phyloP scores from a whole-genome alignment of 331 rosid genomes.

The Phaseolus coccineus region DNA sequence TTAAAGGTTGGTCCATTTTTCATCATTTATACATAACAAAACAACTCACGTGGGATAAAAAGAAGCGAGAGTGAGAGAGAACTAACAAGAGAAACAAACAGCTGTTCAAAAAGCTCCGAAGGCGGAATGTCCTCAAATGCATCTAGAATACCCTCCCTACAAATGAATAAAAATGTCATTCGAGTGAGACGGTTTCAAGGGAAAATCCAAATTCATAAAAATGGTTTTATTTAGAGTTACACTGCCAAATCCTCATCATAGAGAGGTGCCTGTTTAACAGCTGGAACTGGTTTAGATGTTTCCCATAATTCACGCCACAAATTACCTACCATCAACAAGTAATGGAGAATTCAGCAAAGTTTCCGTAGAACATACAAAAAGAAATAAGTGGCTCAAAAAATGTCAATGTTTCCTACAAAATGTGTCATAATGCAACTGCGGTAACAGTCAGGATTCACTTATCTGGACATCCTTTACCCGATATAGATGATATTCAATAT shows the following conservation, averaged over 20 bases:
- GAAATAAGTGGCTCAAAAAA: not conserved
- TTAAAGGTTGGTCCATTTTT: not conserved
- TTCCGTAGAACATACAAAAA: conserved; percentile 19
- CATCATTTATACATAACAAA: not conserved
- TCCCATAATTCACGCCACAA: conserved; percentile 97
- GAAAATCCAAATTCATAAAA: conserved; percentile 11
- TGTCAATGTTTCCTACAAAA: not conserved
- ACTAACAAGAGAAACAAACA: conserved; percentile 88
- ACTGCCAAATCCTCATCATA: conserved; percentile 97
- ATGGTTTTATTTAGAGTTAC: conserved; percentile 58
- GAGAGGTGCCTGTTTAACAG: conserved; percentile 92
- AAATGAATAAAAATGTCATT: conserved; percentile 42
- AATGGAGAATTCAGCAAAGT: conserved; percentile 10
- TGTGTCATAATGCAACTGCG: not conserved
- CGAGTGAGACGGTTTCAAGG: conserved; percentile 40
- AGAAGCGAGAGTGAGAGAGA: conserved; percentile 26
- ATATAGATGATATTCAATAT: not conserved
- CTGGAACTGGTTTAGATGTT: conserved; percentile 90
- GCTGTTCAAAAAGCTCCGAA: conserved; percentile 79
- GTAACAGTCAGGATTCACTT: not conserved
- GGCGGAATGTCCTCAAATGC: conserved; percentile 78
- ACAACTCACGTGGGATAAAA: conserved; percentile 3
- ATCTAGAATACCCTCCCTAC: conserved; percentile 89
- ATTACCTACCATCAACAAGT: conserved; percentile 67
- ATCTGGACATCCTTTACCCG: not conserved